A percentile compares a stretch with the other conserved stretches of the same genome.
Conservation (phyloP, 2,329 filamentous ascomycete species). For the Nemania bipapillata region DNA sequence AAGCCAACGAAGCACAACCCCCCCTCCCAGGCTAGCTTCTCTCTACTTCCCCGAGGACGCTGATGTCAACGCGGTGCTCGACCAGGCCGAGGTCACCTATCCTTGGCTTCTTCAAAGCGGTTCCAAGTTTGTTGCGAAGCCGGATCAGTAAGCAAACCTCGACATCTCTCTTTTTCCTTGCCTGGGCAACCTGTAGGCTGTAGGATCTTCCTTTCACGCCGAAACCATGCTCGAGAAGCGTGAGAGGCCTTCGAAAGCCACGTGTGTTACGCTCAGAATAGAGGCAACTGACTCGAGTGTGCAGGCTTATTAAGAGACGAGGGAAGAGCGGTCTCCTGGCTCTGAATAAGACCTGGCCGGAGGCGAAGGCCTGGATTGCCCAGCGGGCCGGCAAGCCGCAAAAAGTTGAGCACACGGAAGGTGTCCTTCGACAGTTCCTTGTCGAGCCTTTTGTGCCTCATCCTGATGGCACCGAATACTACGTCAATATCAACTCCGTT, state of each 20-base stretch:
- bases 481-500: conserved; percentile 99
- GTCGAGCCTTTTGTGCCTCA: conserved; percentile 99
- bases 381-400: conserved; percentile 90
- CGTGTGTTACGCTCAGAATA: not conserved
- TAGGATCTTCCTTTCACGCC: not conserved
- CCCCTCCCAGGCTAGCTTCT: conserved; percentile 86
- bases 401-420: conserved; percentile 90
- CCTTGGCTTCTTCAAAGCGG: conserved; percentile 88
- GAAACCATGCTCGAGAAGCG: not conserved
- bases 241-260: not conserved
- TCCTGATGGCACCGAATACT: conserved; percentile 95
- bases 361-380: conserved; percentile 93
- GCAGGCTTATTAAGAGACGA: conserved; percentile 91
- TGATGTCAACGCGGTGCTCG: conserved; percentile 82
- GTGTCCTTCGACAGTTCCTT: conserved; percentile 91
- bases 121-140: conserved; percentile 97
- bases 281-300: not conserved
- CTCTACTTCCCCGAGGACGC: conserved; percentile 92
- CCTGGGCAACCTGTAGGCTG: not conserved
- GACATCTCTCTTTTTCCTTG: not conserved
- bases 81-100: conserved; percentile 96
- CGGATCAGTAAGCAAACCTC: conserved; percentile 73
- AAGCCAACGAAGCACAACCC: conserved; percentile 87
- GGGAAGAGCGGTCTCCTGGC: conserved; percentile 97
- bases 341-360: conserved; percentile 96